Base-by-base conservation (phyloP, 805 yeast genomes). In the Spathaspora hagerdaliae region DNA sequence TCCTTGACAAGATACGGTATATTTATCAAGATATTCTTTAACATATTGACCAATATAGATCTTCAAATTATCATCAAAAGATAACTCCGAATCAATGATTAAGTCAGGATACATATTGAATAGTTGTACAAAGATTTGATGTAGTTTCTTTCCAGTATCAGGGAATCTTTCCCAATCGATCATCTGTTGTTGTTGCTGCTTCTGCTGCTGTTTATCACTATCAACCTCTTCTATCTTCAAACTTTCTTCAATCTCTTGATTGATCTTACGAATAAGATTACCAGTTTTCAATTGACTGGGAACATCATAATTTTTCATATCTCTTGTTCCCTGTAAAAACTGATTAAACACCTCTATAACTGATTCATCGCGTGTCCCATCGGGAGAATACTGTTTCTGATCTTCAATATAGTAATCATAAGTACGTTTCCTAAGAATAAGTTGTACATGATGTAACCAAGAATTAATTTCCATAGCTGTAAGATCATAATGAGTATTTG, bases 41-140 rank as follows among this genome's bases (percentile, higher is more conserved):
- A 42, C 7, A 36, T 36, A 42, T 42, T 36, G 31, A 7, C 36
- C 29, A 7, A 19, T 15, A 31, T 42, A 42, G 5, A 27, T 12
- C 6, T 13, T 24, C 14, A 42, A 31, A 27, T 36, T 42, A 6
- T 14, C 31, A 12, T 26, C 19, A n/a, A 24, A 26, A 5, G 14
- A 8, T 9, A 36, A 31, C 1, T 14, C 3, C 4, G 10, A 8
- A 14, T 9, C 31, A 3, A 42, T 8, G 15, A 13, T 32, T 9
- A 42, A 38, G 3, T 37, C 27, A 12, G 45, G 38, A 26, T 31
- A 38, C 14, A 36, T 19, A 2, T 42, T 19, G 11, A 42, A 42
- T 8, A 32, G 12, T 27, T 42, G 36, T 8, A n/a, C 12, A n/a
- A 42, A 32, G 3, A 42, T 27, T 29, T 11, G 32, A 29, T 5